phyloP scores from a whole-genome alignment of 148 eudicot species.

The Silene latifolia region DNA sequence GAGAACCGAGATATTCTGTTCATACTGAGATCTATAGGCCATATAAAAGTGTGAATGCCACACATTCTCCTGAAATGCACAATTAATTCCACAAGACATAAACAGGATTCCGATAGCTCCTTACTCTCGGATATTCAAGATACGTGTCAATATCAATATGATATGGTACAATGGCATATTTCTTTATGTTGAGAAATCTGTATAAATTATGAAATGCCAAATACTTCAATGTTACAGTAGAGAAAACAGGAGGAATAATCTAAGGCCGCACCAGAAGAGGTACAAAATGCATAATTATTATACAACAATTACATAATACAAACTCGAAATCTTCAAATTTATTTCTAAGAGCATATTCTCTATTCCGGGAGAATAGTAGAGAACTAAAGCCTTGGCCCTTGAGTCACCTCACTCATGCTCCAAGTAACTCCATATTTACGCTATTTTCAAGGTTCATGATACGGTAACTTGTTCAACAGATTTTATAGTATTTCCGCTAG shows the following conservation, averaged over 20 bases:
- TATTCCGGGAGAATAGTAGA: not conserved
- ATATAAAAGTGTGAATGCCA: too few relatives aligned
- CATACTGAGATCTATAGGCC: too few relatives aligned
- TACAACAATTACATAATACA: slow-evolving; percentile 12
- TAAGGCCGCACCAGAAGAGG: not conserved
- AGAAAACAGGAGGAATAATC: not conserved
- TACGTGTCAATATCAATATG: slow-evolving; percentile 4
- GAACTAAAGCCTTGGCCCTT: slow-evolving; percentile 4
- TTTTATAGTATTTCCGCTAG: slow-evolving; percentile 33
- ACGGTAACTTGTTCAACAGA: slow-evolving; percentile 17
- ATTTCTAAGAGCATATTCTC: slow-evolving; percentile 13
- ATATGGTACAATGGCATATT: slow-evolving; percentile 24
- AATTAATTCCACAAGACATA: too few relatives aligned
- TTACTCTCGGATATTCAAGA: not conserved
- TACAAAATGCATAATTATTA: slow-evolving; percentile 17
- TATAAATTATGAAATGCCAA: not conserved
- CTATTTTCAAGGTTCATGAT: not conserved
- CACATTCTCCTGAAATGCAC: too few relatives aligned
- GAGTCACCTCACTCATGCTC: slow-evolving; percentile 6
- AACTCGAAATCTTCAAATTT: slow-evolving; percentile 8
- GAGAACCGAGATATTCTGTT: too few relatives aligned
- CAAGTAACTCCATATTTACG: slow-evolving; percentile 27
- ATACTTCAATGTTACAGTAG: not conserved
- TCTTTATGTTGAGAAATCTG: slow-evolving; percentile 7
- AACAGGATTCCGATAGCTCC: slow-evolving; percentile 8